Base-by-base conservation (phyloP, 805 yeast species). In the Candida alai region DNA sequence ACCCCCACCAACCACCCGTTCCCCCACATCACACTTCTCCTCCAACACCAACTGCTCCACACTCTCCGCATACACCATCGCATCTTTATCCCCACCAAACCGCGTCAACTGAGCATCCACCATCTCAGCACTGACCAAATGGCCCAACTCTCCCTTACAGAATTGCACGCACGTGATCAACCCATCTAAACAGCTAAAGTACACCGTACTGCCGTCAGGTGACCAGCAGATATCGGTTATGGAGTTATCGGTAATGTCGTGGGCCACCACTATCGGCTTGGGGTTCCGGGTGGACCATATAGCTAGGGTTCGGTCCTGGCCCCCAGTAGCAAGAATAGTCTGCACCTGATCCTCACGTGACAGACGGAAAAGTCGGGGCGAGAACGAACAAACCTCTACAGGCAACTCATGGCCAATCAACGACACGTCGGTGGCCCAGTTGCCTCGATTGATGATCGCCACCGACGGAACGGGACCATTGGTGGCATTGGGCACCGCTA, bases 181-280 rank as follows among this genome's bases (percentile, higher is more conserved):
- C 2, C 97, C 96, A 58, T 89, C 97, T 29, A 88, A 60, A 0
- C 96, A 85, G 40, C 90, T 76, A 11, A 83, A 65, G 52, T 76
- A 88, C n/a, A 90, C 57, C 4, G 74, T 62, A 19, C 68, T 63
- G 4, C 97, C 98, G 45, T 77, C 78, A 0, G 90, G 87, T 10
- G 83, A 70, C 98, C 98, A 90, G 19, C 85, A 73, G 30, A 90
- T 62, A 56, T 90, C 98, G 0, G 96, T 87, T 19, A 93, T 81
- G 0, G 96, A 73, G 44, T 84, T 86, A 24, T 69, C 65, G 3
- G 83, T 74, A 11, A 90, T 71, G 42, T 89, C 94, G 25, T 76
- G 76, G 1, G 89, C 85, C 6, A 88, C 85, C 9, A 84, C 71
- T 31, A 93, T 57, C 1, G 98, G 97, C 32, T 85, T 69, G 4